Evolutionary conservation across 2,329 filamentous ascomycete species (phyloP).

Genomic region (Xylaria sp.): DNA sequence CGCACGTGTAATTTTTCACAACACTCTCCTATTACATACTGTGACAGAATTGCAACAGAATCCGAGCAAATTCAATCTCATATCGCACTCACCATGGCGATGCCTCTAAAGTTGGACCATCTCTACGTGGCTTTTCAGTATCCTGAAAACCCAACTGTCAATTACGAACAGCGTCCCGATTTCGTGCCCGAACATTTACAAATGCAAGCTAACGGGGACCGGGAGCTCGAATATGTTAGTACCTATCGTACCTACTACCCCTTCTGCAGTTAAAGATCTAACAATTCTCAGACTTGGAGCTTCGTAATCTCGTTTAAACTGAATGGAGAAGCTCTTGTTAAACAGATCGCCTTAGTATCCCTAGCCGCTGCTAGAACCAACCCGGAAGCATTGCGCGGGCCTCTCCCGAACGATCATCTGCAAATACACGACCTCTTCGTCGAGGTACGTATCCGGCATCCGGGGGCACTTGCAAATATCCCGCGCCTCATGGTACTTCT

Average conservation of each 20-base stretch:
- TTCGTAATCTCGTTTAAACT: background rate
- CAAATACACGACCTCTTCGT: background rate
- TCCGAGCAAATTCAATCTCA: background rate
- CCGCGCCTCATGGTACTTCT: conserved; percentile 15
- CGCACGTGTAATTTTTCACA: background rate
- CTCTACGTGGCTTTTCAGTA: conserved; percentile 14
- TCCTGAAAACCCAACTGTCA: background rate
- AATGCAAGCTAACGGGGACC: background rate
- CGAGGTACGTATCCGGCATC: background rate
- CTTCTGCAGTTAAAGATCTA: background rate
- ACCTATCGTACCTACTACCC: background rate
- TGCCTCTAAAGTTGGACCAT: background rate
- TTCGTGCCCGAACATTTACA: background rate
- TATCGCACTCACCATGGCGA: background rate
- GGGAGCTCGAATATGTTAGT: conserved; percentile 9
- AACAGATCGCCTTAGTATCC: background rate
- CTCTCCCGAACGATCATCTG: background rate
- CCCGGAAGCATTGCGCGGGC: background rate
- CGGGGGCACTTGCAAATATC: background rate
- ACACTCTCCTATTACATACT: background rate
- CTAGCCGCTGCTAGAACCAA: background rate
- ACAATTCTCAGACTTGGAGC: conserved; percentile 1
- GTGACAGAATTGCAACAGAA: background rate
- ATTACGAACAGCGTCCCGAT: background rate
- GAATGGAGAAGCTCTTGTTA: too few relatives aligned